Conservation (phyloP, 805 yeast species). For the Metschnikowia lochheadii region DNA sequence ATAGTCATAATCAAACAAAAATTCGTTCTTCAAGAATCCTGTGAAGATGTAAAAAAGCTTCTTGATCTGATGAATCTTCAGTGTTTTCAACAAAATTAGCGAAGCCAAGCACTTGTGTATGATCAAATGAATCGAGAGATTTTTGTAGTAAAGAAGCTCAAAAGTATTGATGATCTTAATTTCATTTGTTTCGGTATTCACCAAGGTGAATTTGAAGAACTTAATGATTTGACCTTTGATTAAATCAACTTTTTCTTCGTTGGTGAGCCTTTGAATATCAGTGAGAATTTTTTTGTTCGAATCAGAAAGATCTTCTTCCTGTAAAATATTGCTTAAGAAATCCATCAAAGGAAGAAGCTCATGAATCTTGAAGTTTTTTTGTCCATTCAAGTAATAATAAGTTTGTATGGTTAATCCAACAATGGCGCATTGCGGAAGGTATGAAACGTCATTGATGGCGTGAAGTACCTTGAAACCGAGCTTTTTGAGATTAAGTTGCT, state of each 20-base stretch:
- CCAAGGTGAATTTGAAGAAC: conserved; percentile 18
- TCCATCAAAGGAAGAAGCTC: conserved; percentile 31
- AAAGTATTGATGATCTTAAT: conserved; percentile 43
- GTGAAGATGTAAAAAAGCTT: conserved; percentile 33
- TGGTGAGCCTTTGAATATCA: conserved; percentile 17
- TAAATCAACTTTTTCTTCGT: conserved; percentile 22
- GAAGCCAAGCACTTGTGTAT: conserved; percentile 48
- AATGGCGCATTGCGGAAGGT: conserved; percentile 50
- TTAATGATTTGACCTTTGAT: conserved; percentile 24
- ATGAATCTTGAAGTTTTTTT: conserved; percentile 16
- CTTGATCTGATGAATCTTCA: conserved; percentile 18
- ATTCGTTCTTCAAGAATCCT: conserved; percentile 39
- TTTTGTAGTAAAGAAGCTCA: conserved; percentile 55
- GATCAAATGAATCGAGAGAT: conserved; percentile 52
- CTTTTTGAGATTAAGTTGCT: conserved; percentile 38
- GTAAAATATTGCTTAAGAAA: conserved; percentile 20
- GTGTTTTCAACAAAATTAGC: conserved; percentile 37
- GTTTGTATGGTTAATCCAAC: conserved; percentile 44
- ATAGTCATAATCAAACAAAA: conserved; percentile 39
- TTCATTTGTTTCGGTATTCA: conserved; percentile 12
- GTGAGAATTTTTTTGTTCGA: conserved; percentile 23
- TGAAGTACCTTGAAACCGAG: conserved; percentile 52
- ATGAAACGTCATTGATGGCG: conserved; percentile 48
- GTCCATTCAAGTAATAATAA: conserved; percentile 23
- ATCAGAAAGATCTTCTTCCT: conserved; percentile 20